A percentile compares a stretch with the other conserved stretches of the same genome.
phyloP scores from a whole-genome alignment of 1,284 basidiomycete species.

The Tylopilus sp. region DNA sequence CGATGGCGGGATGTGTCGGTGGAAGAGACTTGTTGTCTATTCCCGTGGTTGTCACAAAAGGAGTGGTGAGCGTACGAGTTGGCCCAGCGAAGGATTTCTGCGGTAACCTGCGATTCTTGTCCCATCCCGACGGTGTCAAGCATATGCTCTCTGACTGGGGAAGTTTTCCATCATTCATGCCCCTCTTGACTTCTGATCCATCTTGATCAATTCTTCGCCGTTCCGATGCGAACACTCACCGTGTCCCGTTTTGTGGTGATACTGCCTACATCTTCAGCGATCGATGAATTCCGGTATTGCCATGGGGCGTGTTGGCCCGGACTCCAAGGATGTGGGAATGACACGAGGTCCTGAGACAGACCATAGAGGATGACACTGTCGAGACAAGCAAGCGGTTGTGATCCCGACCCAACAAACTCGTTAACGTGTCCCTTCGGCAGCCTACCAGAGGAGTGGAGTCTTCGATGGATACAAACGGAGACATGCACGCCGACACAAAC shows the following conservation, averaged over 20 bases:
- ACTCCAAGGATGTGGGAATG: background rate
- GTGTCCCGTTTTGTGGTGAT: background rate
- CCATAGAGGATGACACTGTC: conserved; percentile 13
- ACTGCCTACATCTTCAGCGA: background rate
- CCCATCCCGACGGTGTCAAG: background rate
- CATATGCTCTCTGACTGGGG: background rate
- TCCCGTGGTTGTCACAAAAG: background rate
- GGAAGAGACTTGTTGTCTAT: background rate
- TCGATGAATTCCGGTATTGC: background rate
- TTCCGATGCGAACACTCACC: conserved; percentile 16
- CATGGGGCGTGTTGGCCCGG: conserved; percentile 2
- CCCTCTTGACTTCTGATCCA: background rate
- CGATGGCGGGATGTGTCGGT: background rate
- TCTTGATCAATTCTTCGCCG: conserved; percentile 16
- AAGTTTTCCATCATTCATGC: background rate
- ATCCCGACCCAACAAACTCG: background rate
- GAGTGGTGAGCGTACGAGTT: background rate
- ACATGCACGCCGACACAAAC: conserved; percentile 5
- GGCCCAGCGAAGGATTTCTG: background rate
- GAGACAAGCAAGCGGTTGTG: conserved; percentile 16
- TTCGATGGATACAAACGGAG: conserved; percentile 14
- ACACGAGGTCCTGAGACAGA: background rate
- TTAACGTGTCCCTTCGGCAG: background rate
- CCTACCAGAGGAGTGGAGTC: background rate
- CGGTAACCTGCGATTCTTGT: background rate